A percentile compares a stretch with the other conserved stretches of the same genome.
Evolutionary conservation across 805 yeast genomes (phyloP).

Genomic region (Yamadazyma endophytica): DNA sequence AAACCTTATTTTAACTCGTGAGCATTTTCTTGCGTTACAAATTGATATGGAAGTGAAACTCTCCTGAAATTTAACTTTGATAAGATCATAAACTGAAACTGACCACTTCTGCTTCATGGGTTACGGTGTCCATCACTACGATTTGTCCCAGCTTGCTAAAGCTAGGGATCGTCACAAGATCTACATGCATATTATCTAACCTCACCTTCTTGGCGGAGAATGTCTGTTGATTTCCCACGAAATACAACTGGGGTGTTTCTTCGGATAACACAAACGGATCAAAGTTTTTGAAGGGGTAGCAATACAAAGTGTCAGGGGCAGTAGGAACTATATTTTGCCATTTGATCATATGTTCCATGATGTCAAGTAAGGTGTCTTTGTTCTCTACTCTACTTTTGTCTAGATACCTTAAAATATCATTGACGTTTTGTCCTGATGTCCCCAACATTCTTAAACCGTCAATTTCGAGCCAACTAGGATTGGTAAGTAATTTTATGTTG

Average conservation of each 20-base stretch:
- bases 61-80: too few relatives aligned
- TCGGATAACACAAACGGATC: slow-evolving; percentile 76
- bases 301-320: slow-evolving; percentile 91
- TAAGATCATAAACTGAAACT: slow-evolving; percentile 13
- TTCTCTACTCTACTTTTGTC: slow-evolving; percentile 28
- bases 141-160: slow-evolving; percentile 61
- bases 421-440: slow-evolving; percentile 79
- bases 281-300: slow-evolving; percentile 70
- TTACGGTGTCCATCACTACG: slow-evolving; percentile 17
- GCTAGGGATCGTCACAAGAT: slow-evolving; percentile 65
- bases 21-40: too few relatives aligned
- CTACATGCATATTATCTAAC: slow-evolving; percentile 25
- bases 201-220: slow-evolving; percentile 44
- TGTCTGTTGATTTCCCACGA: slow-evolving; percentile 77
- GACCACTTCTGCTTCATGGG: slow-evolving; percentile 46
- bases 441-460: slow-evolving; percentile 56
- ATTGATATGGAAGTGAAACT: too few relatives aligned
- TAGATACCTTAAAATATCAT: slow-evolving; percentile 70
- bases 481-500: slow-evolving; percentile 34
- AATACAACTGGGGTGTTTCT: slow-evolving; percentile 81
- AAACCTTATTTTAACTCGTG: too few relatives aligned
- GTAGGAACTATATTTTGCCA: slow-evolving; percentile 94
- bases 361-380: slow-evolving; percentile 32
- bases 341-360: slow-evolving; percentile 59
- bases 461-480: slow-evolving; percentile 70